These are phyloP conservation scores for Moesziomyces globuligerus DNA, from an alignment of 1,284 basidiomycete species.

Conservation along the genomic window DNA sequence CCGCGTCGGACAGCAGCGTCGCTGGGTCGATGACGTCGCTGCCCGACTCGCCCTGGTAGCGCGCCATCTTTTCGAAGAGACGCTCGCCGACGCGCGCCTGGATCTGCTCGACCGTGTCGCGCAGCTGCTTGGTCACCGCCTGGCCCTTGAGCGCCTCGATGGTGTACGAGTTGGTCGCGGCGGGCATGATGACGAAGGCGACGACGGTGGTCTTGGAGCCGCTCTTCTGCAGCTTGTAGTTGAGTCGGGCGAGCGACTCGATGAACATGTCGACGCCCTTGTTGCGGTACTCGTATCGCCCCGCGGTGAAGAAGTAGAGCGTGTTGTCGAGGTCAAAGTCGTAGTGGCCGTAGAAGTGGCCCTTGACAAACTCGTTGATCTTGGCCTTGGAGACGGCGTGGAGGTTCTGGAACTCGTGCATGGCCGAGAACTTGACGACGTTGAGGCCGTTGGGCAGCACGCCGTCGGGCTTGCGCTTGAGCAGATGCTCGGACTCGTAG, in stretches of 20 bases:
- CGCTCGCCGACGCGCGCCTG: conserved; percentile 89
- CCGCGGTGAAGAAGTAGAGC: conserved; percentile 98
- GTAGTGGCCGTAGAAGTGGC: conserved; percentile 97
- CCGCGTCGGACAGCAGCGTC: conserved; percentile 84
- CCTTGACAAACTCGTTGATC: conserved; percentile 96
- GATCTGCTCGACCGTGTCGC: conserved; percentile 90
- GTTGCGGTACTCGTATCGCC: conserved; percentile 97
- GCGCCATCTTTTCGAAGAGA: conserved; percentile 90
- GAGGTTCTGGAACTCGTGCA: conserved; percentile 97
- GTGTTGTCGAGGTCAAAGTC: conserved; percentile 96
- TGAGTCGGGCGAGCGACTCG: conserved; percentile 82
- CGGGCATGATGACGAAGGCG: conserved; percentile 99
- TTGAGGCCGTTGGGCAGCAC: conserved; percentile 98
- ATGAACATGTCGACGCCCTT: conserved; percentile 99
- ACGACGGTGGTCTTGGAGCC: conserved; percentile 86
- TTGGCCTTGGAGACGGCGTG: conserved; percentile 92
- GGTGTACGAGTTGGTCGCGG: conserved; percentile 93
- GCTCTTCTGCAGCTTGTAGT: conserved; percentile 84
- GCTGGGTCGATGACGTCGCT: conserved; percentile 57
- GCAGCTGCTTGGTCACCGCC: conserved; percentile 94
- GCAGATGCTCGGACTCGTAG: conserved; percentile 92
- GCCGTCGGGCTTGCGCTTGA: conserved; percentile 95
- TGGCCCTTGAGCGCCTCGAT: conserved; percentile 98
- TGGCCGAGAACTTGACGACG: conserved; percentile 93
- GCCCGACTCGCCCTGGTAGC: conserved; percentile 76